These are phyloP conservation scores for Bryoerythrophyllum caledonicum DNA, from an alignment of 225 moss, liverwort and hornwort species.

Conservation along the genomic window DNA sequence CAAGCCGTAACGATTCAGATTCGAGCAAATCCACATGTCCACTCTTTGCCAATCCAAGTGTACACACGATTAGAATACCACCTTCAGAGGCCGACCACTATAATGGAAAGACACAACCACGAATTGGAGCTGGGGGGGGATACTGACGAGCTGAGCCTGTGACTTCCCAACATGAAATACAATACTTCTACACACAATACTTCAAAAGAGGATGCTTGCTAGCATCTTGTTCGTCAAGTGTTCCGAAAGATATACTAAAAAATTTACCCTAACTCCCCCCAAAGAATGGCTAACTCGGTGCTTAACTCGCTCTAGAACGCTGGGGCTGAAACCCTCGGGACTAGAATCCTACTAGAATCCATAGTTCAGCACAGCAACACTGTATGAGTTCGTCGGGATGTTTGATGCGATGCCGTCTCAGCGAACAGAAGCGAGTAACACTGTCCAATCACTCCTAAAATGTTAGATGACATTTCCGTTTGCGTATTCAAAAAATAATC, in stretches of 20 bases:
- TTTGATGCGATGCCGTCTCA: neutral
- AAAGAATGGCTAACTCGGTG: neutral
- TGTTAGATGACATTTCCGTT: neutral
- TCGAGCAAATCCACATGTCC: constrained; percentile 7
- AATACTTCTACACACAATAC: neutral
- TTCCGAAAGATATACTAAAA: no score
- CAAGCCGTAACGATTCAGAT: constrained; percentile 9
- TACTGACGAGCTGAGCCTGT: neutral
- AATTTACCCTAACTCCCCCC: constrained; percentile 16
- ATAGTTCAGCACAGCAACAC: neutral
- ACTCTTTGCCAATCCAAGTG: neutral
- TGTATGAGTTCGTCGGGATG: neutral
- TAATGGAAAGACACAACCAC: constrained; percentile 15
- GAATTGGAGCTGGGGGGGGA: constrained; percentile 12
- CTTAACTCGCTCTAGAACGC: neutral
- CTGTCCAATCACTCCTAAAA: neutral
- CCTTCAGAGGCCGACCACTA: neutral
- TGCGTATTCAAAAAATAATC: neutral
- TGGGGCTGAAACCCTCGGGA: neutral
- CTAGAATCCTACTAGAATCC: neutral
- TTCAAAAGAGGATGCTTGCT: neutral
- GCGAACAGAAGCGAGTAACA: neutral
- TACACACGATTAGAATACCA: neutral
- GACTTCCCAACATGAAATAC: neutral
- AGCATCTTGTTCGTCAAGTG: no score